A percentile compares a stretch with the other conserved stretches of the same genome.
These are phyloP conservation scores for Ophiocordyceps camponoti-leonardi DNA, from an alignment of 2,329 filamentous ascomycete species.

Conservation along the genomic window DNA sequence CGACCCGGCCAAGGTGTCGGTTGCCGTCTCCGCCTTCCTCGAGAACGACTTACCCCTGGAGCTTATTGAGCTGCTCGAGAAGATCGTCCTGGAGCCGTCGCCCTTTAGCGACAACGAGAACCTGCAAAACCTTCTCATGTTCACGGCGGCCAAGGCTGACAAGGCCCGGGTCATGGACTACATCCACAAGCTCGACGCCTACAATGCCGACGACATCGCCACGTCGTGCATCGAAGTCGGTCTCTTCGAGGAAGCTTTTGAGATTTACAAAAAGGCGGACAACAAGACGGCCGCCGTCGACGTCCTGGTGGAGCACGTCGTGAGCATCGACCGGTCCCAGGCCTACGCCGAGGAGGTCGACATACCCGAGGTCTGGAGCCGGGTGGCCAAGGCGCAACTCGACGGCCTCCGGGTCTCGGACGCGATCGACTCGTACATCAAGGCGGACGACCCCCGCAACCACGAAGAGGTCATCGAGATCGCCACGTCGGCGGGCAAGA, in stretches of 20 bases:
- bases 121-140: conserved; percentile 87
- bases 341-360: conserved; percentile 93
- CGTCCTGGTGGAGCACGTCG: conserved; percentile 88
- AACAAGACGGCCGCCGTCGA: conserved; percentile 76
- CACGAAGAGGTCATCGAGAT: conserved; percentile 94
- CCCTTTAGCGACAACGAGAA: conserved; percentile 96
- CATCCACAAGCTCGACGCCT: conserved; percentile 78
- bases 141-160: conserved; percentile 93
- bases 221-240: conserved; percentile 87
- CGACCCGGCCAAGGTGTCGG: conserved; percentile 85
- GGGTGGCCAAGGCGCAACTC: conserved; percentile 92
- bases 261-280: conserved; percentile 95
- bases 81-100: conserved; percentile 98
- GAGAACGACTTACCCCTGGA: conserved; percentile 81
- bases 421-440: conserved; percentile 93
- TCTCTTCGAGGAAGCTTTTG: conserved; percentile 89
- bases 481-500: conserved; percentile 87
- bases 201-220: conserved; percentile 84
- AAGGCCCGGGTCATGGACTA: conserved; percentile 92
- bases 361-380: conserved; percentile 90
- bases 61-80: conserved; percentile 93
- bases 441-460: conserved; percentile 82
- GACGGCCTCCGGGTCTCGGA: conserved; percentile 88
- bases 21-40: conserved; percentile 87
- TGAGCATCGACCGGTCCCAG: conserved; percentile 94